phyloP scores from a whole-genome alignment of 345 rosid species.

The Diplotaxis tenuifolia region DNA sequence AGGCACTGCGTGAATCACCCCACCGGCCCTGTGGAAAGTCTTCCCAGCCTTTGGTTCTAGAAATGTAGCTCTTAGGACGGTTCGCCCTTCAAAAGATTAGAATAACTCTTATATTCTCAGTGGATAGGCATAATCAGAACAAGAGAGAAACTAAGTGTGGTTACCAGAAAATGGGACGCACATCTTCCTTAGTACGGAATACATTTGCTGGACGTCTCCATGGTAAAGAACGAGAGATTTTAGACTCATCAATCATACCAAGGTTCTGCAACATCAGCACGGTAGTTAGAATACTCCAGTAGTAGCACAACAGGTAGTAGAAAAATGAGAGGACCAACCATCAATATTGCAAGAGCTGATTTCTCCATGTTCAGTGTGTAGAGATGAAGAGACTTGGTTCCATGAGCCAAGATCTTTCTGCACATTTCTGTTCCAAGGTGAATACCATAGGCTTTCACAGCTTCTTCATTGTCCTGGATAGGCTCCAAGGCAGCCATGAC shows the following conservation, averaged over 20 bases:
- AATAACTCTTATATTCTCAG: neutral
- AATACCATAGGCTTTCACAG: slow-evolving; percentile 85
- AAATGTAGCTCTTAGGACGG: slow-evolving; percentile 94
- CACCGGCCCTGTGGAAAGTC: slow-evolving; percentile 88
- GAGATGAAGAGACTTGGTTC: slow-evolving; percentile 78
- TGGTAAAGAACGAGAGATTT: slow-evolving; percentile 72
- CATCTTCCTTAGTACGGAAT: slow-evolving; percentile 90
- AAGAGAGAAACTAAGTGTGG: slow-evolving; percentile 13
- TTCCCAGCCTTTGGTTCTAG: slow-evolving; percentile 90
- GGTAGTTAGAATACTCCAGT: slow-evolving; percentile 25
- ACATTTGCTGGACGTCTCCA: slow-evolving; percentile 94
- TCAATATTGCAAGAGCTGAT: slow-evolving; percentile 80
- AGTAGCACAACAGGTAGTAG: neutral
- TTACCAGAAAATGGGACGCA: slow-evolving; percentile 96
- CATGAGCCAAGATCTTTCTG: slow-evolving; percentile 85
- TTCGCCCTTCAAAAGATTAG: slow-evolving; percentile 70
- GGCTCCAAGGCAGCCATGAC: slow-evolving; percentile 85
- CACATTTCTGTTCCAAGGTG: slow-evolving; percentile 98
- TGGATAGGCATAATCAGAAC: neutral
- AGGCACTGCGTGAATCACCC: slow-evolving; percentile 89
- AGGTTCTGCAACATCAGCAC: slow-evolving; percentile 61
- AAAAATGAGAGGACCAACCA: slow-evolving; percentile 47
- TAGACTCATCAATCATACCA: slow-evolving; percentile 90
- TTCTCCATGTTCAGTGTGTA: slow-evolving; percentile 95
- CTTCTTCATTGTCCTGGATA: slow-evolving; percentile 95